phyloP scores from a whole-genome alignment of 2,329 filamentous ascomycete genomes.

The Diaporthe caulivora region DNA sequence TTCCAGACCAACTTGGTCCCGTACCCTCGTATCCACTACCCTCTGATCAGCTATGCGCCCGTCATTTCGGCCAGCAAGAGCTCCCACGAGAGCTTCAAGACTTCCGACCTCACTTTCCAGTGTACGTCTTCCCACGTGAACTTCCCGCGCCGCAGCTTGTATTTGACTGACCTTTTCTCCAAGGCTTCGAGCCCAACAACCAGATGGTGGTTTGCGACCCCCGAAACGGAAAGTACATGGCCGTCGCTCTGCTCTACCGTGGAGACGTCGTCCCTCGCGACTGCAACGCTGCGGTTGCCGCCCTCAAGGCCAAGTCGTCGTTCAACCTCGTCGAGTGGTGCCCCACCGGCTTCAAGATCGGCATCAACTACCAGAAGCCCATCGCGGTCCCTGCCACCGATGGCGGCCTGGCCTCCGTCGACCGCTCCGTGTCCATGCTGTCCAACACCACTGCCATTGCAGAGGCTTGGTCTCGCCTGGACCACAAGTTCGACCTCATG shows the following conservation, averaged over 20 bases:
- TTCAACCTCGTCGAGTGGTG: conserved; percentile 84
- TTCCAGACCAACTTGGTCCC: conserved; percentile 84
- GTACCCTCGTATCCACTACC: conserved; percentile 81
- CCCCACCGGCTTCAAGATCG: conserved; percentile 81
- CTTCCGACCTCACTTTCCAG: conserved; percentile 80
- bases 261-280: conserved; percentile 79
- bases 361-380: conserved; percentile 81
- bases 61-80: conserved; percentile 81
- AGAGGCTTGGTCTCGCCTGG: conserved; percentile 79
- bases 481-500: conserved; percentile 84
- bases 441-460: conserved; percentile 82
- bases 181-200: conserved; percentile 83
- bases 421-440: conserved; percentile 77
- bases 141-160: background rate
- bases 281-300: conserved; percentile 75
- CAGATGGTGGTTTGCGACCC: conserved; percentile 83
- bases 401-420: conserved; percentile 71
- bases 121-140: conserved; percentile 61
- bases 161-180: conserved; percentile 44
- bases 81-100: conserved; percentile 89
- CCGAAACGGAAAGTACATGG: conserved; percentile 83
- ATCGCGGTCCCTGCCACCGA: conserved; percentile 68
- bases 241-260: conserved; percentile 78
- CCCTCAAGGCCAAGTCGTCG: conserved; percentile 77
- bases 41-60: conserved; percentile 78